Evolutionary conservation across 2,329 filamentous ascomycete species (phyloP).

Genomic region (Coniochaeta sp.): DNA sequence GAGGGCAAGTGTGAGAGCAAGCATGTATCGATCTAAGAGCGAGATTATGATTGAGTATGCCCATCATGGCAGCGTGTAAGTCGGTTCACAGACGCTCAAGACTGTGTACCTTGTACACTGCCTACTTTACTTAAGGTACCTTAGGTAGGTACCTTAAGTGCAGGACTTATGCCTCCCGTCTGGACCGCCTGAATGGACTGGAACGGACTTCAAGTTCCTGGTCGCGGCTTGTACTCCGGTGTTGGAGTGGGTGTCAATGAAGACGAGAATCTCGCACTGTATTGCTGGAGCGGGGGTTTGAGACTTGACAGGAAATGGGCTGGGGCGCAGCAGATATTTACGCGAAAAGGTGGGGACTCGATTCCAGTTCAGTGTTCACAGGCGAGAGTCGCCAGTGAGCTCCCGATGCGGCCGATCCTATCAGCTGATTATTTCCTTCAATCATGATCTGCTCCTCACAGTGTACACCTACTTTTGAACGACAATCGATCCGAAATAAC

Average conservation of each 20-base stretch:
- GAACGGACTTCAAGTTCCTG: neutral
- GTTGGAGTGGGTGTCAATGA: neutral
- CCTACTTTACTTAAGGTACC: too few relatives aligned
- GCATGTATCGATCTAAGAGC: neutral
- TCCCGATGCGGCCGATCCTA: neutral
- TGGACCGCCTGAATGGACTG: neutral
- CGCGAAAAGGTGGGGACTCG: neutral
- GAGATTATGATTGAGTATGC: neutral
- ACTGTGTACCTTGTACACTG: neutral
- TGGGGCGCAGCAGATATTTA: neutral
- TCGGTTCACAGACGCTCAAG: neutral
- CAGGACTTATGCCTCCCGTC: neutral
- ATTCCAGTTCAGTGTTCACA: too few relatives aligned
- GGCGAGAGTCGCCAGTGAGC: too few relatives aligned
- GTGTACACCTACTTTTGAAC: neutral
- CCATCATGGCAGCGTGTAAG: neutral
- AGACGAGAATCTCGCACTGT: neutral
- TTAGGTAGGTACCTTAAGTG: neutral
- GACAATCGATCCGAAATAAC: neutral
- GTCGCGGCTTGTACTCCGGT: neutral
- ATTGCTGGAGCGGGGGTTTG: neutral
- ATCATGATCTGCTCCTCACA: neutral
- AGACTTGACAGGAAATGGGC: neutral
- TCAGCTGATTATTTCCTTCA: neutral
- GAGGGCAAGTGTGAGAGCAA: neutral